Base-by-base conservation (phyloP, 1,139 yeast species). In the Saccharomycopsis crataegensis region DNA sequence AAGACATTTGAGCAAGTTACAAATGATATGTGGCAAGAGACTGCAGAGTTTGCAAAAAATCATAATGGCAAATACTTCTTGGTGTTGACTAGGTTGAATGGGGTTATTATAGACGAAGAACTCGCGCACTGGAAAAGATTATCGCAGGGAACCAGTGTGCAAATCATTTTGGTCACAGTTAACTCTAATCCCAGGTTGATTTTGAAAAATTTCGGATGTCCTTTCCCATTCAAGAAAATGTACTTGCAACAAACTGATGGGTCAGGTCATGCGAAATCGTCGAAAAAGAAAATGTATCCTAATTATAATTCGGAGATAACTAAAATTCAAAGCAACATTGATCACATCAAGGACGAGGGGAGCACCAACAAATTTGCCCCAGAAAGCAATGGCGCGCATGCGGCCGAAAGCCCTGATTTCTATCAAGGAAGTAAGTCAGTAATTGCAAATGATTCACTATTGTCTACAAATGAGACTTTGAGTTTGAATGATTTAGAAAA, bases 21-120 rank as follows among this genome's bases (percentile, higher is more conserved):
- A 59, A 74, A 75, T 51, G 83, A 80, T 54, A 76, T 83, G 12
- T 80, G 87, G 85, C 69, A 70, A 12, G 72, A 71, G 17, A 80
- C 86, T 0, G 55, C 77, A 49, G 65, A 67, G 0, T 63, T 80
- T 14, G 65, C 73, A 2, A 60, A 61, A 9, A 67, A 64, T 14
- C 66, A 66, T 43, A 70, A 74, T 12, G 86, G 86, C 0, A 80
- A 78, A 66, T 84, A 80, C 59, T 84, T 80, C 59, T 70, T 86
- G 60, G 82, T 86, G 1, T 69, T 86, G 52, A 83, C 93, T 0
- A 74, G 94, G 61, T 68, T 84, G 52, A 83, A 82, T 62, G 85
- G 86, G 59, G 78, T 84, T 54, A 78, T 86, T 46, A 89, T 91
- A 0, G 94, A 86, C 65, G 93, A 85, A 64, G 94, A 86, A 62